A percentile compares a stretch with the other conserved stretches of the same genome.
Conservation (phyloP, 1,139 yeast species). For the Candida smagusa region DNA sequence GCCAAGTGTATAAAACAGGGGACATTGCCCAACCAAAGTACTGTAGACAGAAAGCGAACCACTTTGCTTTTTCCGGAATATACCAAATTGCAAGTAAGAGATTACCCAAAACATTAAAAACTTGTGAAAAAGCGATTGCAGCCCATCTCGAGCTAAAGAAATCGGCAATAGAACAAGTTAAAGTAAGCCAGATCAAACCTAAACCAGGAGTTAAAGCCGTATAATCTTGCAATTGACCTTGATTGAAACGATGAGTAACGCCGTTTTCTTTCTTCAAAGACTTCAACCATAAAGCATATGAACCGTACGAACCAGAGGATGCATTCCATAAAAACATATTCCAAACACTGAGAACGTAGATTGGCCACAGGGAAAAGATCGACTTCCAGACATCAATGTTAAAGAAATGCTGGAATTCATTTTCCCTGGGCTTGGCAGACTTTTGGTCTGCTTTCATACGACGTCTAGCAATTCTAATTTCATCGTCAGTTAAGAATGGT, state of each 20-base stretch:
- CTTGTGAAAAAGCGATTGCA: conserved; percentile 54
- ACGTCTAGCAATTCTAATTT: conserved; percentile 56
- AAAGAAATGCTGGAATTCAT: conserved; percentile 22
- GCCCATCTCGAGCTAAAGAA: conserved; percentile 53
- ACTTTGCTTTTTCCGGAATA: conserved; percentile 41
- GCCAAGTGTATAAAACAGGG: conserved; percentile 47
- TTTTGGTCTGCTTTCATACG: conserved; percentile 49
- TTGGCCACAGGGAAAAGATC: conserved; percentile 53
- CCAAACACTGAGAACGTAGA: conserved; percentile 50
- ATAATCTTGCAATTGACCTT: conserved; percentile 37
- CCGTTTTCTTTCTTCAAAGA: conserved; percentile 29
- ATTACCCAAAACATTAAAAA: conserved; percentile 40
- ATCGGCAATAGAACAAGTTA: conserved; percentile 46
- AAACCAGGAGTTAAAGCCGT: conserved; percentile 45
- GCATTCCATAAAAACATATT: conserved; percentile 65
- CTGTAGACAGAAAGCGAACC: conserved; percentile 48
- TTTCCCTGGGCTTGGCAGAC: conserved; percentile 26
- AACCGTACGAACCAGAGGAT: conserved; percentile 41
- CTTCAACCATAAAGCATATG: conserved; percentile 50
- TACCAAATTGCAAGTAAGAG: conserved; percentile 45
- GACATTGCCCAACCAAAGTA: conserved; percentile 52
- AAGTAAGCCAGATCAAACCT: conserved; percentile 39
- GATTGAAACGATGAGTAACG: conserved; percentile 20
- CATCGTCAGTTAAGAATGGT: conserved; percentile 58
- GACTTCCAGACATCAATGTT: conserved; percentile 45